Percentiles rank a stretch among this genome's conserved stretches.
phyloP scores from a whole-genome alignment of 2,329 filamentous ascomycete species.

The Lecanosticta acicola region DNA sequence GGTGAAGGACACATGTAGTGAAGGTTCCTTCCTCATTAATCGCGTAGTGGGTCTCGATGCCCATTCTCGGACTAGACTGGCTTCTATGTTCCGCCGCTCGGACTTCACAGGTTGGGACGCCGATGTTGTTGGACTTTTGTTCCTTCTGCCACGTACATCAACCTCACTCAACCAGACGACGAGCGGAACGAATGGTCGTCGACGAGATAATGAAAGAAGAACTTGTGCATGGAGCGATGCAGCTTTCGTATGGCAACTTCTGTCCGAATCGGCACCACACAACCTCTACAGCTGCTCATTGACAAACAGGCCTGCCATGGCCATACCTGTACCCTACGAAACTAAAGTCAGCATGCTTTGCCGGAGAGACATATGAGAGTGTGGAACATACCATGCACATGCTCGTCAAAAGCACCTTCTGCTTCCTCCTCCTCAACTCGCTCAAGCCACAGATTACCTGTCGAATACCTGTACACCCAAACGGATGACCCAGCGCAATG shows the following conservation, averaged over 20 bases:
- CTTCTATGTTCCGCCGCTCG: background rate
- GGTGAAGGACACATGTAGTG: no score
- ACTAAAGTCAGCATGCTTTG: background rate
- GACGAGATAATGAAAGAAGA: no score
- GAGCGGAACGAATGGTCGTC: no score
- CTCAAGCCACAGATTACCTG: slow-evolving; percentile 69
- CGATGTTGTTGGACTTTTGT: no score
- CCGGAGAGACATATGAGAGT: slow-evolving; percentile 18
- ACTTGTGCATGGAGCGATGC: no score
- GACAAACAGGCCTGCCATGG: slow-evolving; percentile 46
- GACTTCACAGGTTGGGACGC: background rate
- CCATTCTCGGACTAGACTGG: background rate
- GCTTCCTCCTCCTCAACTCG: slow-evolving; percentile 58
- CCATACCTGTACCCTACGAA: slow-evolving; percentile 10
- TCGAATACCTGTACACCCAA: slow-evolving; percentile 79
- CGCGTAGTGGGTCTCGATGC: background rate
- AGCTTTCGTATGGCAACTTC: no score
- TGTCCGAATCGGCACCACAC: no score
- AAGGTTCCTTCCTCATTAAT: background rate
- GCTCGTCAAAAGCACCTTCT: slow-evolving; percentile 75
- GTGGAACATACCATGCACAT: slow-evolving; percentile 60
- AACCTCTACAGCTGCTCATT: slow-evolving; percentile 34
- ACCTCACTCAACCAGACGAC: no score
- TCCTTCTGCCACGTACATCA: no score
- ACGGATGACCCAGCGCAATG: slow-evolving; percentile 76